Conservation (phyloP, 2,329 filamentous ascomycete genomes). For the Teratosphaeria zuluensis region DNA sequence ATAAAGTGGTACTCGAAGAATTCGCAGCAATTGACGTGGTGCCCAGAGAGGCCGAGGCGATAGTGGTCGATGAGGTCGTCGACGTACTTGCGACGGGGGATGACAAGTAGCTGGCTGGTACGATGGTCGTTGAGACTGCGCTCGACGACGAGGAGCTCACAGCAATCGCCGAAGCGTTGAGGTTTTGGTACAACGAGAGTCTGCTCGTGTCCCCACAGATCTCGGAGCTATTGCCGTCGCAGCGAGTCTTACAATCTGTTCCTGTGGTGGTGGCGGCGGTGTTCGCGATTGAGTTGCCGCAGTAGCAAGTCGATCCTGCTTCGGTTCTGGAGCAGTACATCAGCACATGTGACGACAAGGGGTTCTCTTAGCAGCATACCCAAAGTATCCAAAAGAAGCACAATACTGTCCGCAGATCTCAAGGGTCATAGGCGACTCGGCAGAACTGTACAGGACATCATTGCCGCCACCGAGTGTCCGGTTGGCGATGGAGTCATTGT, state of each 20-base stretch:
- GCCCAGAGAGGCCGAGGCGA: not conserved
- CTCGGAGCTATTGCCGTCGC: not conserved
- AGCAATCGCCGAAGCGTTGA: not conserved
- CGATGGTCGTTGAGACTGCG: not conserved
- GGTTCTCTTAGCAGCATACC: not conserved
- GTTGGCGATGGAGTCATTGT: slow-evolving; percentile 1
- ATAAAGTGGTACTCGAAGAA: not conserved
- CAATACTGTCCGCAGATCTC: slow-evolving; percentile 5
- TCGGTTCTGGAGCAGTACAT: not conserved
- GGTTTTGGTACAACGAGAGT: slow-evolving; percentile 2
- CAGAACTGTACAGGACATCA: slow-evolving; percentile 1
- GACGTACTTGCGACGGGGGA: not conserved
- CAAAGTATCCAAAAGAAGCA: slow-evolving; percentile 7
- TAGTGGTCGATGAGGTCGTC: not conserved
- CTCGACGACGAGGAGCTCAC: not conserved
- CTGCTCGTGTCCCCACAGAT: not conserved
- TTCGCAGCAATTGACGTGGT: not conserved
- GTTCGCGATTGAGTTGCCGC: not conserved
- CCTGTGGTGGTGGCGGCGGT: not conserved
- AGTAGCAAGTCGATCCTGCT: not conserved
- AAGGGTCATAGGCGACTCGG: not conserved
- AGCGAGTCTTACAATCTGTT: not conserved
- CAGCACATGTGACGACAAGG: not conserved
- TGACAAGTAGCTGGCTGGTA: not conserved
- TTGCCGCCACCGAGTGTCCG: slow-evolving; percentile 1